Conservation (phyloP, 352 stramenopile genomes). For the Thalassiosira hispida region DNA sequence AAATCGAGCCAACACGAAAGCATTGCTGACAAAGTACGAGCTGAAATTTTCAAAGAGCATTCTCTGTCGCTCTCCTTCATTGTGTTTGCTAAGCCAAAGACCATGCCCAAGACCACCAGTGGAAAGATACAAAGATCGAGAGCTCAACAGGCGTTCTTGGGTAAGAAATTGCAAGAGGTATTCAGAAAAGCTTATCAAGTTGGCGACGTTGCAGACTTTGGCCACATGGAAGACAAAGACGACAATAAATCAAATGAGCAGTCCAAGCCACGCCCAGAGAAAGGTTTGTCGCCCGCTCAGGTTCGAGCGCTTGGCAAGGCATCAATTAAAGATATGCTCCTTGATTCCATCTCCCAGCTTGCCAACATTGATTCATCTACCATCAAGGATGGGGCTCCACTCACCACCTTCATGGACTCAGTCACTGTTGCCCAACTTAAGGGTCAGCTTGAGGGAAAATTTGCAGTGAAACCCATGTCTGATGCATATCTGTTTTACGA, state of each 20-base stretch:
- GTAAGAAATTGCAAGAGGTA: constrained; percentile 65
- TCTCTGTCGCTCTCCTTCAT: constrained; percentile 87
- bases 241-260: background rate
- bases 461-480: constrained; percentile 88
- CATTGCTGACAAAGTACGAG: constrained; percentile 60
- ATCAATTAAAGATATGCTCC: constrained; percentile 71
- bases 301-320: constrained; percentile 71
- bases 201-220: constrained; percentile 14
- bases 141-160: constrained; percentile 77
- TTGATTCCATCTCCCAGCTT: constrained; percentile 76
- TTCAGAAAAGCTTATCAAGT: constrained; percentile 69
- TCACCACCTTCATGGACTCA: constrained; percentile 90
- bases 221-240: constrained; percentile 3
- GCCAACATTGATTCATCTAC: constrained; percentile 60
- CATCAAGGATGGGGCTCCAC: constrained; percentile 63
- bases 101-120: constrained; percentile 97
- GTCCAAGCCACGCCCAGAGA: constrained; percentile 48
- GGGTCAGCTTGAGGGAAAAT: constrained; percentile 90
- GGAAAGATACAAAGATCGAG: constrained; percentile 97
- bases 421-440: constrained; percentile 94
- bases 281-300: constrained; percentile 50
- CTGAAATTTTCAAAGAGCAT: constrained; percentile 78
- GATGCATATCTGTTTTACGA: constrained; percentile 94
- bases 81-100: constrained; percentile 90
- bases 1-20: constrained; percentile 53